A percentile compares a stretch with the other conserved stretches of the same genome.
Evolutionary conservation across 768 basidiomycete genomes (phyloP).

Genomic region (Cyclocybe aegerita): DNA sequence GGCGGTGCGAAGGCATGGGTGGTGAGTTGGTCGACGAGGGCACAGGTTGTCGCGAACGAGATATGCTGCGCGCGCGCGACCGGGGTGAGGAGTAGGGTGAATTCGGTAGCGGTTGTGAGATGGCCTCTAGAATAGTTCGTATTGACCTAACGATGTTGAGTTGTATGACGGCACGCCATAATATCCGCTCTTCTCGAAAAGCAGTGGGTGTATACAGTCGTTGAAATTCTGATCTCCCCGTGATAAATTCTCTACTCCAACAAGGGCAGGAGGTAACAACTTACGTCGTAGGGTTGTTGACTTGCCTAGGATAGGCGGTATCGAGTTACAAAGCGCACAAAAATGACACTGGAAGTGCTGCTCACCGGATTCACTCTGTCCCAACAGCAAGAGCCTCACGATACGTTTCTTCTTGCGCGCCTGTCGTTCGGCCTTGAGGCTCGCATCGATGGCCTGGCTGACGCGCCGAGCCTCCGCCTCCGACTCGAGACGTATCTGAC

Average conservation of each 20-base stretch:
- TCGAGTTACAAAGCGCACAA: conserved; percentile 4
- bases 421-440: conserved; percentile 64
- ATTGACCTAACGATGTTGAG: conserved; percentile 80
- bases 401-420: conserved; percentile 64
- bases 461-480: conserved; percentile 70
- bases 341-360: conserved; percentile 1
- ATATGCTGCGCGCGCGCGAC: conserved; percentile 33
- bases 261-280: conserved; percentile 26
- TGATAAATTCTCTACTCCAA: conserved; percentile 2
- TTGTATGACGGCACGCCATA: conserved; percentile 85
- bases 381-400: conserved; percentile 72
- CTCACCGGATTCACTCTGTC: conserved; percentile 82
- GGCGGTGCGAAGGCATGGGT: conserved; percentile 20
- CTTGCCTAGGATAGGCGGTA: conserved; percentile 49
- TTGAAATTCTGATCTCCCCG: conserved; percentile 63
- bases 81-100: conserved; percentile 37
- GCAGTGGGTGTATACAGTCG: conserved; percentile 71
- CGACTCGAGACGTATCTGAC: conserved; percentile 47
- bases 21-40: conserved; percentile 15
- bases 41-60: conserved; percentile 20
- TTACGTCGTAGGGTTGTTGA: conserved; percentile 79
- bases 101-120: conserved; percentile 32
- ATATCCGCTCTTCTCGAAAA: conserved; percentile 71
- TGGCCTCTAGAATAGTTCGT: conserved; percentile 67
- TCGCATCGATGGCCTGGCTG: conserved; percentile 72